Percentiles rank a stretch among this genome's conserved stretches.
Evolutionary conservation across 2,329 filamentous ascomycete genomes (phyloP).

Genomic region (Cercospora zeina): DNA sequence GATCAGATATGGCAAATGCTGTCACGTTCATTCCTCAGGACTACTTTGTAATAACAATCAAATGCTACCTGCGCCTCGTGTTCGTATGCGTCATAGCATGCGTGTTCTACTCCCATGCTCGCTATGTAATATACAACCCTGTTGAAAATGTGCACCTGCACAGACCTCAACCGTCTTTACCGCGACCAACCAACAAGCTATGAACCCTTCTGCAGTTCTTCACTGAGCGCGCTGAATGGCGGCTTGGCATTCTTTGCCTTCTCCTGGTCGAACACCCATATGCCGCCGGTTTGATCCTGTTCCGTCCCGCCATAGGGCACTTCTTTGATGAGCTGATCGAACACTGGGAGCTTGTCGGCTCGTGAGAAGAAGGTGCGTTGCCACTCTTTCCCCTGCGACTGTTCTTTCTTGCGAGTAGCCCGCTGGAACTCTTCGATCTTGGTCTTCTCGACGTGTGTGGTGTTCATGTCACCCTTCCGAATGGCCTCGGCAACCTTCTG

Average conservation of each 20-base stretch:
- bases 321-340: conserved; percentile 51
- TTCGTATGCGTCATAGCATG: conserved; percentile 20
- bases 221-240: conserved; percentile 34
- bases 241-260: conserved; percentile 47
- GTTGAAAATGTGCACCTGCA: conserved; percentile 5
- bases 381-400: conserved; percentile 74
- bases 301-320: conserved; percentile 52
- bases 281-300: conserved; percentile 65
- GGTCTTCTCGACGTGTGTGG: conserved; percentile 73
- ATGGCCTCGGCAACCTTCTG: conserved; percentile 80
- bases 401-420: conserved; percentile 71
- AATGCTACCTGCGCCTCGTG: conserved; percentile 12
- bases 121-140: conserved; percentile 9
- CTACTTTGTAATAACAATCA: background rate
- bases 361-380: conserved; percentile 76
- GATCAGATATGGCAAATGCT: background rate
- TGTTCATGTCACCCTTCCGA: conserved; percentile 77
- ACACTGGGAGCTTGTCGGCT: conserved; percentile 45
- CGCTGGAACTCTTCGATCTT: conserved; percentile 90
- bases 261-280: conserved; percentile 66
- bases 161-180: conserved; percentile 1
- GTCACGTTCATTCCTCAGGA: background rate
- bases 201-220: conserved; percentile 33
- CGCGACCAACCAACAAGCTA: conserved; percentile 16
- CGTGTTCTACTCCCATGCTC: conserved; percentile 1